Evolutionary conservation across 768 basidiomycete genomes (phyloP), one percentile per base, ranked within the genome.

Genomic region (Mycena filopes): DNA sequence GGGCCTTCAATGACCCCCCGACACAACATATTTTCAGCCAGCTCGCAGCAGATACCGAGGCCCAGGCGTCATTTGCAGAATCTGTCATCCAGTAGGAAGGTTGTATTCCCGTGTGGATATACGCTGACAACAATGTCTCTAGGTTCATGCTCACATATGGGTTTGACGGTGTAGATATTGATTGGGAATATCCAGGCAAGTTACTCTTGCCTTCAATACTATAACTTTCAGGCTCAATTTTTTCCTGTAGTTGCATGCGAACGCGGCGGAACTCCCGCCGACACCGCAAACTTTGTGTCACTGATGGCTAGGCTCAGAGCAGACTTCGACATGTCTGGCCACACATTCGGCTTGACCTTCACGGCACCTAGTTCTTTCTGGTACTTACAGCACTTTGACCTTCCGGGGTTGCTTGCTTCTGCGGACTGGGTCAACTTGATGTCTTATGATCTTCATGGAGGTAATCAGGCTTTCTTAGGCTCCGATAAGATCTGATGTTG

Each of bases 151-250:
- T 36, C 9, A 9, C 9, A 54, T 54, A 54, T 28, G 51, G 51
- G 23, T 54, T 54, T 28, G 51, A 54, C 26, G 51, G 51, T 16
- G 51, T 54, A 33, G 51, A 54, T 54, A 38, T 54, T 54, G 51
- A 54, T 23, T 54, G 31, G 31, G 33, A 54, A 15, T 40, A 53
- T n/a, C 50, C 50, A 5, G 50, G n/a, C n/a, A n/a, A n/a, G n/a
- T n/a, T n/a, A n/a, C n/a, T n/a, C n/a, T n/a, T n/a, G n/a, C n/a
- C n/a, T n/a, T n/a, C n/a, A n/a, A n/a, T n/a, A n/a, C n/a, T n/a
- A n/a, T n/a, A n/a, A n/a, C n/a, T n/a, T n/a, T n/a, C n/a, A n/a
- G n/a, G n/a, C n/a, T n/a, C n/a, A n/a, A n/a, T n/a, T n/a, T n/a
- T n/a, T n/a, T n/a, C n/a, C n/a, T n/a, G n/a, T n/a, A n/a, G n/a